Evolutionary conservation across 2,329 filamentous ascomycete genomes (phyloP), one percentile per base, ranked within the genome.

Genomic region (Triangularia setosa): DNA sequence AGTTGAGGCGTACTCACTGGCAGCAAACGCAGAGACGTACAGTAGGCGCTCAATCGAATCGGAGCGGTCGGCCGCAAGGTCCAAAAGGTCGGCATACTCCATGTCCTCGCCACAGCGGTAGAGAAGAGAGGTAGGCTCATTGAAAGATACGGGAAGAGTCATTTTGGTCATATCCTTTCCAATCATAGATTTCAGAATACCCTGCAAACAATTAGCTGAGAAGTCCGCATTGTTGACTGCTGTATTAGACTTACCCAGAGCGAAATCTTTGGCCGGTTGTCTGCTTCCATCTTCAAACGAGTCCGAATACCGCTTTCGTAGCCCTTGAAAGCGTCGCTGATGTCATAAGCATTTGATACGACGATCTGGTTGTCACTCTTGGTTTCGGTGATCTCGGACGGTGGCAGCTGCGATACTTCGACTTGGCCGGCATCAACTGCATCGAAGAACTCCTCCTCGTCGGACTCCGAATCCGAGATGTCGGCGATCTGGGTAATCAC

Each of bases 81-180:
- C 93, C 30, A 99, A 83, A 6, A 99, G 86, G 71, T 98, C 92
- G 0, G 91, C 91, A 74, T 99, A 99, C 77, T 99, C 95, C 91
- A 99, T 94, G 73, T 99, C 95, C 79, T 99, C 95, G 4, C 92
- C 92, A 53, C 96, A 94, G 74, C 95, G 91, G 77, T 98, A 95
- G 8, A 99, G 84, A 12, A 99, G 81, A 5, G 95, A 98, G 0
- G 95, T 99, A 0, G 95, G 95, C 77, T 99, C 95, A 78, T 99
- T 99, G 81, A 99, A 98, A 0, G 95, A 97, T 1, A 99, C 95
- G 0, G 95, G 95, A 21, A 99, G 81, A 0, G 95, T 98, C 94
- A 99, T 99, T 81, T 96, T 98, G 40, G 95, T 98, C 95, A 99
- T 98, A 74, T 99, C 95, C 76, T 99, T 98, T 68, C 95, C 95